Evolutionary conservation across 192 early-diverging fungal genomes (phyloP), one percentile per base, ranked within the genome.

Genomic region (Rhizophagus prolifer): DNA sequence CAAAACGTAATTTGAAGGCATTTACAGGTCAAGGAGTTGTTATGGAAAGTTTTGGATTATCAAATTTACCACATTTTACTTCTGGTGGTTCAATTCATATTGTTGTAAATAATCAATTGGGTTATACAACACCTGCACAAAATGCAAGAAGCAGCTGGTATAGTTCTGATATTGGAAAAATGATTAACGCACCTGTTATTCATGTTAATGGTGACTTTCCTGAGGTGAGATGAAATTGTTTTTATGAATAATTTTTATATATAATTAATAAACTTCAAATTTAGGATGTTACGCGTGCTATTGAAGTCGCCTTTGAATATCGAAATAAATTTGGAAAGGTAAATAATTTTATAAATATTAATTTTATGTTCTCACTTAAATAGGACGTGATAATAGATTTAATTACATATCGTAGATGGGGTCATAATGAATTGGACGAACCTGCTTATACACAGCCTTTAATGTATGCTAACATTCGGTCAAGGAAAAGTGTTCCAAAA

Each of bases 71-170:
- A 7, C 97, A 97, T 77, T 98, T 94, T 84, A 93, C 93, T 10
- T 92, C 93, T 2, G 97, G 97, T 80, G 97, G 97, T 23, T 95
- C 94, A 4, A 82, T 98, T n/a, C 97, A 98, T 78, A 88, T 98
- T 76, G 97, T 98, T 63, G 95, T 98, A 79, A 98, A 98, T 82
- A 98, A 98, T 85, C 97, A 98, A 85, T 91, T 98, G 66, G 94
- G 94, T 34, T 98, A 97, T 85, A 98, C 96, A 0, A 98, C 96
- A n/a, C 95, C 95, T 16, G 94, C 95, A 12, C 91, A 92, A 78
- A 98, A 98, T 79, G 94, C 96, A 0, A 92, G 97, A 46, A 95
- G 94, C 2, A 95, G 94, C 9, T 86, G 91, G 25, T 97, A 98
- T 82, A 93, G 92, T 34, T 95, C 93, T 1, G 97, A 98, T 75